These are phyloP conservation scores for Metschnikowia vanudenii DNA, from an alignment of 805 yeast genomes.

Conservation along the genomic window DNA sequence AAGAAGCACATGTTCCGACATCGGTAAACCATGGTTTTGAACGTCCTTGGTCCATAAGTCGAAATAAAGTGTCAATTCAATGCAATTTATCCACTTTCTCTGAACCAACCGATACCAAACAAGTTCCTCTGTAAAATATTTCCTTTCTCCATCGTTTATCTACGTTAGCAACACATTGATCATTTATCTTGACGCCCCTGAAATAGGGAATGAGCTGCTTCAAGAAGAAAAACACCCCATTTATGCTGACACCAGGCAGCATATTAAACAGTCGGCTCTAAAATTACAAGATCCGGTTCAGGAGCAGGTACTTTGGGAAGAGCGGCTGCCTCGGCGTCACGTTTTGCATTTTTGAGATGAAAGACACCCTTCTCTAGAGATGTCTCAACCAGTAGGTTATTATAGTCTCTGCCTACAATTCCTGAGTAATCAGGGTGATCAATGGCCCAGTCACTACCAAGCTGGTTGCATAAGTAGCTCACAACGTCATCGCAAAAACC, in stretches of 20 bases:
- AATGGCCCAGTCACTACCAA: slow-evolving; percentile 35
- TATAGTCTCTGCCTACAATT: slow-evolving; percentile 14
- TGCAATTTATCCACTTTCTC: no score
- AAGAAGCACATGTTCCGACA: no score
- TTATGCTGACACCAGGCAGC: neutral
- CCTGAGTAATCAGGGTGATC: slow-evolving; percentile 28
- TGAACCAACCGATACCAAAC: no score
- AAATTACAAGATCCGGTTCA: slow-evolving; percentile 17
- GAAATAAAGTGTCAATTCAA: no score
- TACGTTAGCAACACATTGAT: no score
- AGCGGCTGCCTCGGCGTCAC: slow-evolving; percentile 6
- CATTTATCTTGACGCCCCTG: no score
- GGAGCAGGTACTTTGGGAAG: slow-evolving; percentile 3
- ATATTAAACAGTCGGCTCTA: slow-evolving; percentile 15
- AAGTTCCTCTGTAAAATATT: no score
- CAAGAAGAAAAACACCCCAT: no score
- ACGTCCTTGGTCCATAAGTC: no score
- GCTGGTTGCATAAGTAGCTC: slow-evolving; percentile 46
- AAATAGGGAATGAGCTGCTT: no score
- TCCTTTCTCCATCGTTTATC: no score
- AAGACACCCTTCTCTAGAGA: slow-evolving; percentile 8
- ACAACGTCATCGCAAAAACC: slow-evolving; percentile 87
- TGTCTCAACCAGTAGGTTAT: neutral
- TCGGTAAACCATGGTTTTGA: no score
- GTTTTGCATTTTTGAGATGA: slow-evolving; percentile 4